A percentile compares a stretch with the other conserved stretches of the same genome.
These are phyloP conservation scores for Capsicum rhomboideum DNA, from an alignment of 257 asterid genomes.

Conservation along the genomic window DNA sequence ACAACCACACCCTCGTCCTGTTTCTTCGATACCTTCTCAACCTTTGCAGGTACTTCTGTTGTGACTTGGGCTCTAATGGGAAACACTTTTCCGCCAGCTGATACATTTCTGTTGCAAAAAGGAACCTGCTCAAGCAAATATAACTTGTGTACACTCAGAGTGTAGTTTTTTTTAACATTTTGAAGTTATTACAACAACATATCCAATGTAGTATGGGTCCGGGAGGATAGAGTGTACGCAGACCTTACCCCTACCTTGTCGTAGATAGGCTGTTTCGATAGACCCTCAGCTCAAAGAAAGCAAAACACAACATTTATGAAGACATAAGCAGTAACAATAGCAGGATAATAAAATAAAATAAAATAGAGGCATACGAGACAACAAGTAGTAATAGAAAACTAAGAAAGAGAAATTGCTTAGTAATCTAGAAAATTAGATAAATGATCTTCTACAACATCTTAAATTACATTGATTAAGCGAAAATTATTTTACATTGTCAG, in stretches of 20 bases:
- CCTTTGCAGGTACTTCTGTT: slow-evolving; percentile 81
- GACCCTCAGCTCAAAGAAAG: not conserved
- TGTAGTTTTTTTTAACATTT: too few species aligned
- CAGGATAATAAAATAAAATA: too few species aligned
- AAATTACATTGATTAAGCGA: not conserved
- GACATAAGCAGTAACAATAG: too few species aligned
- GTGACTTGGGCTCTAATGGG: slow-evolving; percentile 83
- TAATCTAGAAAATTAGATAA: too few species aligned
- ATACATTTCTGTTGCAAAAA: slow-evolving; percentile 42
- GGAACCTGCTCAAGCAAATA: slow-evolving; percentile 36
- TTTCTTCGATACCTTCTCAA: slow-evolving; percentile 61
- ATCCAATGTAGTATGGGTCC: too few species aligned
- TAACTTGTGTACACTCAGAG: not conserved
- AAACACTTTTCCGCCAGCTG: slow-evolving; percentile 28
- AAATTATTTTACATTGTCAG: not conserved
- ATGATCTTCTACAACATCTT: not conserved
- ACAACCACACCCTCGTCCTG: slow-evolving; percentile 68
- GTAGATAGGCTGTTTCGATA: too few species aligned
- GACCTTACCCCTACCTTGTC: too few species aligned
- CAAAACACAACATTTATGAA: not conserved
- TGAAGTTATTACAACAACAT: too few species aligned
- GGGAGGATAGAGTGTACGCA: too few species aligned
- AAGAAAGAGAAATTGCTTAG: too few species aligned
- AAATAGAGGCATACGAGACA: too few species aligned
- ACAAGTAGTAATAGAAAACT: too few species aligned